Conservation (phyloP, 108 stramenopile species). For the Parietichytrium sp. region DNA sequence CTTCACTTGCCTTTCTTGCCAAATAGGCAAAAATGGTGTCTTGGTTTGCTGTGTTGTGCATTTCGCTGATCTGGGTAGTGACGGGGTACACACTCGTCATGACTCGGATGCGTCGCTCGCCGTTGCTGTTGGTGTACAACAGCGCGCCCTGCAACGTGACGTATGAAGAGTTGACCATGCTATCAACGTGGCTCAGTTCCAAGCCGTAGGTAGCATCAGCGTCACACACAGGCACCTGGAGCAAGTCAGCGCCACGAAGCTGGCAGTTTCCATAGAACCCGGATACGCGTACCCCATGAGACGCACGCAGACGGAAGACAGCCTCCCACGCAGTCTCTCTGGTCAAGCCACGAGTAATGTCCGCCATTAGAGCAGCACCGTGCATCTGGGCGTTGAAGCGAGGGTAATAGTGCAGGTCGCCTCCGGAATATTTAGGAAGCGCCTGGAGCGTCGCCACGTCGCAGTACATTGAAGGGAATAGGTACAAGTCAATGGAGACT, state of each 20-base stretch:
- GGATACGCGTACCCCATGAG: slow-evolving; percentile 84
- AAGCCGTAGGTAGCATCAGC: slow-evolving; percentile 87
- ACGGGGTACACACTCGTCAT: slow-evolving; percentile 89
- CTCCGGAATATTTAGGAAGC: slow-evolving; percentile 81
- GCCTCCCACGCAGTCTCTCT: slow-evolving; percentile 89
- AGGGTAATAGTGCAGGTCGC: slow-evolving; percentile 84
- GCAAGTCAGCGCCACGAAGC: slow-evolving; percentile 90
- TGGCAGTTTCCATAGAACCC: slow-evolving; percentile 96
- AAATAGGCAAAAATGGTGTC: slow-evolving; percentile 76
- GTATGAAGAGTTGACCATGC: slow-evolving; percentile 70
- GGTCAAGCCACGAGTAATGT: slow-evolving; percentile 74
- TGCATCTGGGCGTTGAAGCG: slow-evolving; percentile 73
- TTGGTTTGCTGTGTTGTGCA: slow-evolving; percentile 74
- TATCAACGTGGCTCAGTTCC: slow-evolving; percentile 88
- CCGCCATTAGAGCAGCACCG: slow-evolving; percentile 75
- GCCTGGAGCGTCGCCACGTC: slow-evolving; percentile 84
- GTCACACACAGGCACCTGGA: slow-evolving; percentile 91
- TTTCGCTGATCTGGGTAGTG: slow-evolving; percentile 67
- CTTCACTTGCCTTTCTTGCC: slow-evolving; percentile 84
- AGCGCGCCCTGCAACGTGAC: slow-evolving; percentile 90
- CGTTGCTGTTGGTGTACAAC: slow-evolving; percentile 89
- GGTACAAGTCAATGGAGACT: slow-evolving; percentile 91
- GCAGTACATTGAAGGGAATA: slow-evolving; percentile 76
- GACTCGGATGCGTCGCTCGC: slow-evolving; percentile 93
- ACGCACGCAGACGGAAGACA: slow-evolving; percentile 93